A percentile compares a stretch with the other conserved stretches of the same genome.
phyloP scores from a whole-genome alignment of 1,284 basidiomycete species.

The Leccinum pachyderme region DNA sequence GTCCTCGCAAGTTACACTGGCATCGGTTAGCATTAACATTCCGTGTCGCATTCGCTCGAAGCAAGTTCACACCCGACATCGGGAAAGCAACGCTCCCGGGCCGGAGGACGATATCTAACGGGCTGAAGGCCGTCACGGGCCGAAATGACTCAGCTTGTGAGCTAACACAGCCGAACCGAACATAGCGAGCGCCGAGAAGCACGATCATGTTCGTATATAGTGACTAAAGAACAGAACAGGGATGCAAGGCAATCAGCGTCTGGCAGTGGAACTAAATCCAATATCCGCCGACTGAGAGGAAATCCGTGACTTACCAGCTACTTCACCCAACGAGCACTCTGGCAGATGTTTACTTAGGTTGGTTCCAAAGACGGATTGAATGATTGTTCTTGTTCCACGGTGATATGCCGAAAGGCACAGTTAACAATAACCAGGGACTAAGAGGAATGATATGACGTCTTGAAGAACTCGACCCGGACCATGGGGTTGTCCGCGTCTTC shows the following conservation, averaged over 20 bases:
- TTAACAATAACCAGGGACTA: neutral
- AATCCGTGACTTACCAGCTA: neutral
- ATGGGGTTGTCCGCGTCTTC: too few relatives aligned
- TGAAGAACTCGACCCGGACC: too few relatives aligned
- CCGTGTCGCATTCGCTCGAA: neutral
- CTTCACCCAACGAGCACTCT: neutral
- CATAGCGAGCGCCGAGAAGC: conserved; percentile 8
- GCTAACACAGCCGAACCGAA: neutral
- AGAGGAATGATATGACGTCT: neutral
- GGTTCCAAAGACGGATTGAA: neutral
- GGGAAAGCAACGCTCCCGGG: neutral
- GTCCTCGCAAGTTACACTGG: neutral
- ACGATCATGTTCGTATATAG: neutral
- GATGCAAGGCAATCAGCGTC: neutral
- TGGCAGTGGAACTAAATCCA: neutral
- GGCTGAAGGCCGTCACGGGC: neutral
- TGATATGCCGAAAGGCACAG: neutral
- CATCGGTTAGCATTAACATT: neutral
- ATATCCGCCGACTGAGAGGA: neutral
- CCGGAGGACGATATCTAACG: neutral
- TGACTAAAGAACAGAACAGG: neutral
- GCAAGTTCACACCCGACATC: neutral
- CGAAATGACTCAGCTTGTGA: neutral
- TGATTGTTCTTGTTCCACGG: neutral
- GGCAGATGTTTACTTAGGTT: neutral